phyloP scores from a whole-genome alignment of 164 flowering plant species.

The Vitis labrusca region DNA sequence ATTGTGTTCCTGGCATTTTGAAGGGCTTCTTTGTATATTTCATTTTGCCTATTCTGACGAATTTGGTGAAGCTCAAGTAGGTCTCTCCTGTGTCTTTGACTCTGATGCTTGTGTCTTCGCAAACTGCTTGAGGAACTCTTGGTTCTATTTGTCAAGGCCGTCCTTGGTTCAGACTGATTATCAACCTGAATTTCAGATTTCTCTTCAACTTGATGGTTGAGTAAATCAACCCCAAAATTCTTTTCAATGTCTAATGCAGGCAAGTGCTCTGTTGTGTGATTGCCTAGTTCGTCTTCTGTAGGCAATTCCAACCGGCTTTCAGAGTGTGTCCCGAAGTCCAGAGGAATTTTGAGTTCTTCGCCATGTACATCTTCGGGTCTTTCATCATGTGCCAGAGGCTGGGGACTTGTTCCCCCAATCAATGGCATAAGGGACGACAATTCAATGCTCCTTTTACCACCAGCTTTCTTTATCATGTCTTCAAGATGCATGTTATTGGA shows the following conservation, averaged over 20 bases:
- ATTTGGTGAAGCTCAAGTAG: not conserved
- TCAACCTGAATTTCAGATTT: not conserved
- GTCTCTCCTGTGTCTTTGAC: too few species aligned
- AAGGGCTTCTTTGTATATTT: conserved; percentile 19
- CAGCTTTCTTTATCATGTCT: not conserved
- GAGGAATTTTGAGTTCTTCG: too few species aligned
- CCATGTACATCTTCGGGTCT: too few species aligned
- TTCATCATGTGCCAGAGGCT: too few species aligned
- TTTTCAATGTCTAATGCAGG: not conserved
- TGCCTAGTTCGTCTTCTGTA: not conserved
- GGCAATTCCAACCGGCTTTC: too few species aligned
- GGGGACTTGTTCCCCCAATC: too few species aligned
- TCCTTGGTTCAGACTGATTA: not conserved
- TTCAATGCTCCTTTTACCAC: not conserved
- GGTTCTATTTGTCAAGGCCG: not conserved
- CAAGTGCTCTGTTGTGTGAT: not conserved
- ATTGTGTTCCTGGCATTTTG: conserved; percentile 31
- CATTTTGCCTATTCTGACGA: not conserved
- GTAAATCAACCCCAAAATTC: not conserved
- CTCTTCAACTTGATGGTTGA: not conserved
- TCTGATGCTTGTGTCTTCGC: too few species aligned
- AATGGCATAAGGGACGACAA: too few species aligned
- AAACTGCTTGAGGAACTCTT: too few species aligned
- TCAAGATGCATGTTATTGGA: not conserved
- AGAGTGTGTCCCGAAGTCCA: too few species aligned